Evolutionary conservation across 768 basidiomycete species (phyloP).

Genomic region (Lentinula sp.): DNA sequence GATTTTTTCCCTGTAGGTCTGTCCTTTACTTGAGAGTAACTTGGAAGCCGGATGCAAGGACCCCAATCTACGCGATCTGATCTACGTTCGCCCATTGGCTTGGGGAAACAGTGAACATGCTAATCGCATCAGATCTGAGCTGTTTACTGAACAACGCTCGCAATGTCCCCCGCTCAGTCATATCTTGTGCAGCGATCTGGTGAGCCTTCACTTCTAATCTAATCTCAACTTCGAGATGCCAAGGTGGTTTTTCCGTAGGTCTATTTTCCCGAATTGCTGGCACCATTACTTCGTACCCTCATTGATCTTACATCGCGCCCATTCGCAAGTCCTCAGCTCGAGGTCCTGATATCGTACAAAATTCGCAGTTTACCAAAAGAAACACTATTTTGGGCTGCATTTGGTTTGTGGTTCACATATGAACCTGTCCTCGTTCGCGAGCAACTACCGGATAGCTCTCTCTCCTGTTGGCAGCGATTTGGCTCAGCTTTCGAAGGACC

Average conservation of each 20-base stretch:
- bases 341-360: constrained; percentile 70
- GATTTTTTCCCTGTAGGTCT: constrained; percentile 27
- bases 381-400: constrained; percentile 70
- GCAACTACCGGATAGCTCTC: background rate
- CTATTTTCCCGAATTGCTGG: constrained; percentile 81
- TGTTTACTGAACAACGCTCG: constrained; percentile 14
- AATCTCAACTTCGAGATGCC: background rate
- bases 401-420: constrained; percentile 75
- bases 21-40: constrained; percentile 37
- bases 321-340: constrained; percentile 19
- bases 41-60: constrained; percentile 13
- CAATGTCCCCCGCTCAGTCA: constrained; percentile 38
- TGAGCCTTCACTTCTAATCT: constrained; percentile 28
- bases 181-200: constrained; percentile 81
- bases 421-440: constrained; percentile 41
- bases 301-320: constrained; percentile 62
- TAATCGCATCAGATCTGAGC: constrained; percentile 29
- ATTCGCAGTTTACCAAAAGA: constrained; percentile 70
- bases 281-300: constrained; percentile 69
- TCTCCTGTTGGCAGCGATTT: constrained; percentile 32
- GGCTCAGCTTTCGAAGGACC: constrained; percentile 35
- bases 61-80: constrained; percentile 9
- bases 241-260: constrained; percentile 37
- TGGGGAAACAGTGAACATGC: constrained; percentile 62
- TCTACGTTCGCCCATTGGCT: constrained; percentile 52